Conservation (phyloP, 2,329 filamentous ascomycete genomes). For the Trichoderma arundinaceum region DNA sequence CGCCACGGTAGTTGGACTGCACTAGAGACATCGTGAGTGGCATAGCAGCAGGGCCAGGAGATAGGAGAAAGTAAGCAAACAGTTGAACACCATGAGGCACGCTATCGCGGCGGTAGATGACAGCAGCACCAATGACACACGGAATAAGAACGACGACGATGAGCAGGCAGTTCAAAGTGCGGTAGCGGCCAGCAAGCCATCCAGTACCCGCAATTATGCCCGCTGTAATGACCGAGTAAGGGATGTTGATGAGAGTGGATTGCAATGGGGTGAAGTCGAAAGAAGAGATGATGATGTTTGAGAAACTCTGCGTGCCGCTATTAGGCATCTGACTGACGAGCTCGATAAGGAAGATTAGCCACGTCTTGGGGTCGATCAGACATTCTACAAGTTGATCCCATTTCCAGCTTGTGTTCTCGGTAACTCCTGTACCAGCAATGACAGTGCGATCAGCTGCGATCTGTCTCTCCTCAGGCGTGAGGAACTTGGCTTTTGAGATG, state of each 20-base stretch:
- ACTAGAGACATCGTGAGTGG: conserved; percentile 62
- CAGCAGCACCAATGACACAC: conserved; percentile 57
- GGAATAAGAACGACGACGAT: conserved; percentile 57
- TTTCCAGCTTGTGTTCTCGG: conserved; percentile 55
- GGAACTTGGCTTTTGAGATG: conserved; percentile 62
- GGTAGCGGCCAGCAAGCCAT: conserved; percentile 57
- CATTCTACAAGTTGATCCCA: conserved; percentile 60
- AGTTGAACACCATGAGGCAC: conserved; percentile 54
- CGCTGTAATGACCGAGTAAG: conserved; percentile 60
- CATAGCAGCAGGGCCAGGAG: conserved; percentile 58
- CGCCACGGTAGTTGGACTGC: conserved; percentile 60
- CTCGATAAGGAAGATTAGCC: conserved; percentile 61
- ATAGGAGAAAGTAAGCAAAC: conserved; percentile 63
- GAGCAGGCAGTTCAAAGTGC: conserved; percentile 58
- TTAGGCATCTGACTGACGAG: conserved; percentile 65
- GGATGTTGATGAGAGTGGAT: conserved; percentile 63
- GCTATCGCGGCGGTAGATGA: conserved; percentile 56
- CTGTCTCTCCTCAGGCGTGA: conserved; percentile 58
- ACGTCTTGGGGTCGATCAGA: conserved; percentile 63
- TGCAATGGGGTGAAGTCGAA: conserved; percentile 62
- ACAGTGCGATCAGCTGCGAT: conserved; percentile 55
- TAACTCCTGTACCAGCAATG: conserved; percentile 58
- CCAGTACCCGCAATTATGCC: conserved; percentile 55
- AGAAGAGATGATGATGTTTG: conserved; percentile 61
- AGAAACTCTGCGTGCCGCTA: conserved; percentile 64